Base-by-base conservation (phyloP, 2,329 filamentous ascomycete genomes). In the Phaeosphaeria sp. region DNA sequence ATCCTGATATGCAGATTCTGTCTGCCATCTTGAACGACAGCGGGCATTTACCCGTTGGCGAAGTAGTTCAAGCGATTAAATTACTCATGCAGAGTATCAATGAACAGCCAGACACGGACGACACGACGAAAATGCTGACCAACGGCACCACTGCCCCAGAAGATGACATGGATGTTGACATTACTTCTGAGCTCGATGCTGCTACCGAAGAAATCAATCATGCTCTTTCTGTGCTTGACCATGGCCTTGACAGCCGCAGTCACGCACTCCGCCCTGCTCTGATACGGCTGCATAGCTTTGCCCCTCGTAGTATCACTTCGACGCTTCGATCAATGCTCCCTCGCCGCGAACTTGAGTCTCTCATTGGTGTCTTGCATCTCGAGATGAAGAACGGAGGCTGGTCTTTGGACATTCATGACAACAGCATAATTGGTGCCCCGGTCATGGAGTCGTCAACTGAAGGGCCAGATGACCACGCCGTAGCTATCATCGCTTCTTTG, bases 311-410 rank as follows among this genome's bases (percentile, higher is more conserved):
- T 1, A 88, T 90, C 43, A 85, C 90, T 47, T 82, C 84, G 52
- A 85, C 86, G 2, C 82, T 94, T 46, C 87, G 89, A 42, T 81
- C 82, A 11, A 84, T 84, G 25, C 85, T 92, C 58, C 83, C 84
- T 48, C 87, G 86, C 2, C 84, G 89, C 62, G 89, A 93, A 65
- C 86, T 90, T 22, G 80, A 92, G 11, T 87, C 88, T 36, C 83
- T 94, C 52, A 89, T 93, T 65, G 85, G 90, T 64, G 81, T 93
- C 6, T 82, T 94, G 27, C 87, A 90, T 55, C 83, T 89, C 62
- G 90, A 93, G 77, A 82, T 94, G 46, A 86, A 88, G 51, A 86
- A 88, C 63, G 90, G 90, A 56, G 88, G 89, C 30, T 94, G 91
- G 91, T 92, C 89, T 0, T 85, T 87, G 15, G 36, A 39, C 18